These are phyloP conservation scores for Gnaphalium uliginosum DNA, from an alignment of 129 eudicot genomes.

Conservation along the genomic window DNA sequence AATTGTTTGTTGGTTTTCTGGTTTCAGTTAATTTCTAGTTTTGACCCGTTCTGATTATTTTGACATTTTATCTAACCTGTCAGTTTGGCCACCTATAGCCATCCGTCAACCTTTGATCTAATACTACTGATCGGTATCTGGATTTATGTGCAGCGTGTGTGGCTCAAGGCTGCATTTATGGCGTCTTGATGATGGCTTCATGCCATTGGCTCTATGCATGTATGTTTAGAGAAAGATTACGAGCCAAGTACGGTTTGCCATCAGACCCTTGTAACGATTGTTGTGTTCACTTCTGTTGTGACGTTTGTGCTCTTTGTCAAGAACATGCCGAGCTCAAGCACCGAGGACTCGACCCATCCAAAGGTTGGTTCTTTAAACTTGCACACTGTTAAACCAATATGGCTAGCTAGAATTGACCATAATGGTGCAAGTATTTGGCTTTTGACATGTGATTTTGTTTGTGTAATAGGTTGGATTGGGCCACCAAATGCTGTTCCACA, in stretches of 20 bases:
- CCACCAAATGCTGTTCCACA: constrained; percentile 36
- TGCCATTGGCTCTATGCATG: constrained; percentile 47
- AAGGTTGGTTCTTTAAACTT: constrained; percentile 18
- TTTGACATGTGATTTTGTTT: too few relatives aligned
- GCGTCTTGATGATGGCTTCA: constrained; percentile 23
- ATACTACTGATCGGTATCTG: not conserved
- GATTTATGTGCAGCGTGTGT: constrained; percentile 37
- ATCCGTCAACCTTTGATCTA: not conserved
- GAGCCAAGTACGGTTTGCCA: constrained; percentile 35
- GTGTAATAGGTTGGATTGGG: constrained; percentile 31
- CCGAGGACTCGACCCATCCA: constrained; percentile 41
- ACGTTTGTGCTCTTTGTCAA: constrained; percentile 44
- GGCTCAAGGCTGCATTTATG: constrained; percentile 33
- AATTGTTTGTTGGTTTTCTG: too few relatives aligned
- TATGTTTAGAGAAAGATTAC: constrained; percentile 36
- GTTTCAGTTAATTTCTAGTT: not conserved
- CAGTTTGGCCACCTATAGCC: not conserved
- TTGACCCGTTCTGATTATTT: not conserved
- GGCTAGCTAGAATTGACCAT: constrained; percentile 7
- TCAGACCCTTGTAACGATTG: constrained; percentile 44
- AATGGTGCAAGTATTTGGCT: too few relatives aligned
- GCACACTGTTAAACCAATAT: not conserved
- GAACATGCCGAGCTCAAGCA: constrained; percentile 47
- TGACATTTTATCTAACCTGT: not conserved
- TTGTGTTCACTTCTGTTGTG: constrained; percentile 46